Conservation (phyloP, 352 stramenopile genomes). For the Phytophthora hibernalis region DNA sequence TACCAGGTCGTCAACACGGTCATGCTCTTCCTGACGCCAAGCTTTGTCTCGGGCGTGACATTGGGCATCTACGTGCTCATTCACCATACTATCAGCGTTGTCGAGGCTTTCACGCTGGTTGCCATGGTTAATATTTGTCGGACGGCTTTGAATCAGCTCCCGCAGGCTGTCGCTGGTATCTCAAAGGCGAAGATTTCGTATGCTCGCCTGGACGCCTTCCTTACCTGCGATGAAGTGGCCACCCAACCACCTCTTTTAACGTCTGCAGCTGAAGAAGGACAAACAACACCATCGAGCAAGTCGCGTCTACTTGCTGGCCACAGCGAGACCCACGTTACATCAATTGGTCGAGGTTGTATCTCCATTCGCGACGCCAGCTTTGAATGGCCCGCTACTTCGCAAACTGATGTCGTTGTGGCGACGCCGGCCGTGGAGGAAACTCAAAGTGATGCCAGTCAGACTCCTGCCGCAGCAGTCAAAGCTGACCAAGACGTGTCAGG, state of each 20-base stretch:
- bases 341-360: constrained; percentile 20
- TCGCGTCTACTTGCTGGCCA: constrained; percentile 2
- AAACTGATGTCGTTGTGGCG: constrained; percentile 36
- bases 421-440: not conserved
- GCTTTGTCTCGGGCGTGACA: constrained; percentile 34
- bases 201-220: constrained; percentile 37
- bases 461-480: not conserved
- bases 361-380: constrained; percentile 32
- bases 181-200: constrained; percentile 45
- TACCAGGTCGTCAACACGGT: constrained; percentile 53
- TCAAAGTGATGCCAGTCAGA: not conserved
- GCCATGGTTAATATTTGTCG: constrained; percentile 45
- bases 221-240: constrained; percentile 28
- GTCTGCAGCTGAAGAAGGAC: not conserved
- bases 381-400: constrained; percentile 30
- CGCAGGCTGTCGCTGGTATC: constrained; percentile 25
- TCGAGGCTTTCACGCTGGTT: constrained; percentile 43
- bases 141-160: constrained; percentile 34
- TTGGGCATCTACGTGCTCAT: constrained; percentile 39
- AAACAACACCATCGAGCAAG: not conserved
- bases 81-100: constrained; percentile 30
- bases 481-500: not conserved
- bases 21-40: constrained; percentile 46
- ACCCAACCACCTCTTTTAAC: not conserved
- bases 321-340: not conserved